phyloP scores from a whole-genome alignment of 306 rosid species.

The Cucumis melo region DNA sequence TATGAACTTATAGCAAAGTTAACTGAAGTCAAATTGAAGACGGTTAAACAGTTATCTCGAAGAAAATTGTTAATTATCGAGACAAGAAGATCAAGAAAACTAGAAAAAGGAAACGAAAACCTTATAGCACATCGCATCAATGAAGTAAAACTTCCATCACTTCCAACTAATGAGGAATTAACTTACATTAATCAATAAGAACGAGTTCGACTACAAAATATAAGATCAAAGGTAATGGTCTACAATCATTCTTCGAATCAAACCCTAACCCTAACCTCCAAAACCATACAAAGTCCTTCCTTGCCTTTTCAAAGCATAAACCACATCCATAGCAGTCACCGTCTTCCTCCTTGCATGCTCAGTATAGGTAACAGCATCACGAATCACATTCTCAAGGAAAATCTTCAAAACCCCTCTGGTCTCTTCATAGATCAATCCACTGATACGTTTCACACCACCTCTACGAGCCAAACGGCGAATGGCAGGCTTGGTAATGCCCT shows the following conservation, averaged over 20 bases:
- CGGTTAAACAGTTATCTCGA: neutral
- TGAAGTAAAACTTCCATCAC: neutral
- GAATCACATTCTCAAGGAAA: slow-evolving; percentile 35
- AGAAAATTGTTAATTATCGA: too few relatives aligned
- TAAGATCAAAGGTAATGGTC: neutral
- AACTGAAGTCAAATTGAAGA: neutral
- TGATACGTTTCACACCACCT: slow-evolving; percentile 39
- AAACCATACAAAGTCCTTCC: slow-evolving; percentile 43
- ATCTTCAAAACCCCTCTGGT: slow-evolving; percentile 39
- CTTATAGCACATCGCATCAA: neutral
- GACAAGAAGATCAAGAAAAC: too few relatives aligned
- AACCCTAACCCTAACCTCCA: slow-evolving; percentile 18
- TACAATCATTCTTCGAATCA: neutral
- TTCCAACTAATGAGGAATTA: neutral
- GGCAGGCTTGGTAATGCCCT: slow-evolving; percentile 41
- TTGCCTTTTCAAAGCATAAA: slow-evolving; percentile 36
- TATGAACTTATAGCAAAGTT: neutral
- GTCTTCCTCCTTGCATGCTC: slow-evolving; percentile 44
- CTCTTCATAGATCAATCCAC: slow-evolving; percentile 40
- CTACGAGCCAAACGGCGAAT: slow-evolving; percentile 42
- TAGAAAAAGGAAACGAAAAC: neutral
- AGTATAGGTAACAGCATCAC: slow-evolving; percentile 37
- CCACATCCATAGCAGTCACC: slow-evolving; percentile 41
- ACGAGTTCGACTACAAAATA: neutral
- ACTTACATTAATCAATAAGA: neutral